These are phyloP conservation scores for Russula brevipes DNA, from an alignment of 768 basidiomycete species.

Conservation along the genomic window DNA sequence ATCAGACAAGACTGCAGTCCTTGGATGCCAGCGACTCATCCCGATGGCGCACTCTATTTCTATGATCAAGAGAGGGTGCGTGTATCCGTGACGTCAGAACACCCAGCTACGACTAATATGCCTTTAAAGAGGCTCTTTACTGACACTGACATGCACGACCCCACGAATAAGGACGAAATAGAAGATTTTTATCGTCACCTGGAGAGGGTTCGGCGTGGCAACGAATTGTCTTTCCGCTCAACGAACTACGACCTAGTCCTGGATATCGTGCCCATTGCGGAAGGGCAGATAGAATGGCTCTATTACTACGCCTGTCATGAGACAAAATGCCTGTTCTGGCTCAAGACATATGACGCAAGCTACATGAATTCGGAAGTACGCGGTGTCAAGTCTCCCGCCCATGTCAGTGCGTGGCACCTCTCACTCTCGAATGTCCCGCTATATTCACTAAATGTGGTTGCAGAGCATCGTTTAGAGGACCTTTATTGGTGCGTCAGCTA, in stretches of 20 bases:
- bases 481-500: conserved; percentile 26
- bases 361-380: conserved; percentile 30
- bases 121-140: conserved; percentile 45
- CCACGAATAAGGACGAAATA: conserved; percentile 32
- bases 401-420: conserved; percentile 14
- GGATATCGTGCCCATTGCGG: conserved; percentile 27
- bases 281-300: conserved; percentile 33
- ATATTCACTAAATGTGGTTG: neutral
- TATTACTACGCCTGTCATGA: conserved; percentile 52
- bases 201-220: conserved; percentile 20
- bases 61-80: conserved; percentile 42
- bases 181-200: conserved; percentile 27
- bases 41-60: conserved; percentile 62
- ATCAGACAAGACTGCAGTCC: neutral
- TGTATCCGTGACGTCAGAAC: neutral
- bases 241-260: conserved; percentile 21
- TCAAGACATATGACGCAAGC: conserved; percentile 39
- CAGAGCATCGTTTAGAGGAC: conserved; percentile 25
- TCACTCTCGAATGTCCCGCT: neutral
- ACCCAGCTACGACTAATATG: neutral
- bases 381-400: conserved; percentile 11
- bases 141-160: conserved; percentile 47
- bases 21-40: conserved; percentile 40
- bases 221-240: conserved; percentile 14
- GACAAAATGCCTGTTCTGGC: conserved; percentile 46